Evolutionary conservation across 352 stramenopile genomes (phyloP).

Genomic region (Phytophthora kernoviae): DNA sequence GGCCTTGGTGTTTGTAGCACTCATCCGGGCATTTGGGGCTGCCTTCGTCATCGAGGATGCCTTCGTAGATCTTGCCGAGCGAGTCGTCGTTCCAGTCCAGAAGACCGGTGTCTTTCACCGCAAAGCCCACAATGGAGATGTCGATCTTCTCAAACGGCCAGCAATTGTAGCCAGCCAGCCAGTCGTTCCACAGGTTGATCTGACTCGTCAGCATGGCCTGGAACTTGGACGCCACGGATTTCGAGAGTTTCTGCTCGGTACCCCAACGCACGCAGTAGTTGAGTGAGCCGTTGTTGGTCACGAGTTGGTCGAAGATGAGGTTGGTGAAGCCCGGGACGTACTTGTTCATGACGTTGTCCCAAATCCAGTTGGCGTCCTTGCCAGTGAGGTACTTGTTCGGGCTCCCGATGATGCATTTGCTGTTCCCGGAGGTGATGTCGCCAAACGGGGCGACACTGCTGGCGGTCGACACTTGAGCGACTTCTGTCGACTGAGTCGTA

Average conservation of each 20-base stretch:
- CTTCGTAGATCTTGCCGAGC: conserved; percentile 41
- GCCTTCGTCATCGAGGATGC: conserved; percentile 30
- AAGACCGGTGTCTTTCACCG: conserved; percentile 35
- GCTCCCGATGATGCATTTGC: neutral
- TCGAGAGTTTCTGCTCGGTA: neutral
- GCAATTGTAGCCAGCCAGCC: too few species aligned
- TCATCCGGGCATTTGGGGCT: conserved; percentile 37
- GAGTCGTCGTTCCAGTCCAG: conserved; percentile 48
- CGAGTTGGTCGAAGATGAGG: neutral
- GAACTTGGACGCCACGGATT: neutral
- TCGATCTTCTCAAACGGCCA: conserved; percentile 34
- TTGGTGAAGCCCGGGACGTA: conserved; percentile 15
- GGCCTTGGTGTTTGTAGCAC: conserved; percentile 42
- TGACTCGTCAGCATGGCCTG: conserved; percentile 10
- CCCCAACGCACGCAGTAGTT: neutral
- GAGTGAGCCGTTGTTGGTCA: too few species aligned
- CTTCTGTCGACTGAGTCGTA: too few species aligned
- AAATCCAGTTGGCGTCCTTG: conserved; percentile 12
- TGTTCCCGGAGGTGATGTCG: neutral
- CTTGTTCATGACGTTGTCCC: conserved; percentile 11
- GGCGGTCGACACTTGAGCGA: too few species aligned
- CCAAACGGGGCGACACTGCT: neutral
- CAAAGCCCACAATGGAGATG: conserved; percentile 39
- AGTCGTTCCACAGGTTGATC: conserved; percentile 13
- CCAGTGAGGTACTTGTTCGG: neutral